A percentile compares a stretch with the other conserved stretches of the same genome.
Evolutionary conservation across 2,329 filamentous ascomycete genomes (phyloP).

Genomic region (Pseudogymnoascus pannorum): DNA sequence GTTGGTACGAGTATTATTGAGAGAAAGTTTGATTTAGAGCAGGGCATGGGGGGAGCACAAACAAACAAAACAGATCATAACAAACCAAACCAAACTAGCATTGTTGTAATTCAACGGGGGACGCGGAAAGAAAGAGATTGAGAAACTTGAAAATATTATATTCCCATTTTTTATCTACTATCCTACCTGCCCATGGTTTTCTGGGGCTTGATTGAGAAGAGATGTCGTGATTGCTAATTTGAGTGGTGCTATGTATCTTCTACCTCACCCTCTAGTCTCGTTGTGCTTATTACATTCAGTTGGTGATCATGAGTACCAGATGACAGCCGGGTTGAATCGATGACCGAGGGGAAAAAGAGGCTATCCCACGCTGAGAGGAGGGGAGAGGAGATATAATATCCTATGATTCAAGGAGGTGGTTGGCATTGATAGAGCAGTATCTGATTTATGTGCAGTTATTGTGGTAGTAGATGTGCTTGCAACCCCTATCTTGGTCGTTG

Average conservation of each 20-base stretch:
- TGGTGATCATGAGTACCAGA: not conserved
- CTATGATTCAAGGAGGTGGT: too few relatives aligned
- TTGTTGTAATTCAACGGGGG: not conserved
- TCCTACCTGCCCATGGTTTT: not conserved
- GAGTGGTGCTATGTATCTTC: not conserved
- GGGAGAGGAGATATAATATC: too few relatives aligned
- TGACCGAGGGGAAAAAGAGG: too few relatives aligned
- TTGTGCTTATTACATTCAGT: too few relatives aligned
- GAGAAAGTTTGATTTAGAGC: slow-evolving; percentile 4
- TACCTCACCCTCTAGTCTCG: too few relatives aligned
- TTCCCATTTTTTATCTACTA: not conserved
- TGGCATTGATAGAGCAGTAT: too few relatives aligned
- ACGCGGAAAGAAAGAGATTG: not conserved
- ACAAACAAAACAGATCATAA: too few relatives aligned
- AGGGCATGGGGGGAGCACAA: not conserved
- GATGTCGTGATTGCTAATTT: not conserved
- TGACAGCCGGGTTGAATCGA: too few relatives aligned
- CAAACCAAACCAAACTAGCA: not conserved
- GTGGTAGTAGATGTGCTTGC: too few relatives aligned
- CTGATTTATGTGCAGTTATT: too few relatives aligned
- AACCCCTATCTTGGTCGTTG: too few relatives aligned
- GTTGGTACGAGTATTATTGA: not conserved
- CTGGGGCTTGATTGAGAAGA: not conserved
- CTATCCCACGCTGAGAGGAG: too few relatives aligned
- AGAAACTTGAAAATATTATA: not conserved